Conservation (phyloP, 1,139 yeast species). For the Taphrina communis region DNA sequence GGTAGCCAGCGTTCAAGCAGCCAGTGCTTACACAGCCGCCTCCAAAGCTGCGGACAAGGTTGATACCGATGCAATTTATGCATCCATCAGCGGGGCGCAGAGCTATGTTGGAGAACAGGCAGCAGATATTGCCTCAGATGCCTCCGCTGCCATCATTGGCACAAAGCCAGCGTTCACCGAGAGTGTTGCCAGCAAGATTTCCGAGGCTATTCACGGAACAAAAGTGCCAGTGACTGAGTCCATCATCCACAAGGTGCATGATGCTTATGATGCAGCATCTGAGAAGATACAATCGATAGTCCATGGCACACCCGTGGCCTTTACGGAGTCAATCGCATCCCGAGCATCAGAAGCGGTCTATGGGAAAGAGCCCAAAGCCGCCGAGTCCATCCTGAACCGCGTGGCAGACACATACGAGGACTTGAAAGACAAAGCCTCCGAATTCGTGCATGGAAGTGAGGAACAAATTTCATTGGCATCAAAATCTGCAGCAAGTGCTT, state of each 20-base stretch:
- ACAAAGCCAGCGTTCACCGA: slow-evolving; percentile 31
- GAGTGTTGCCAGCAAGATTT: slow-evolving; percentile 24
- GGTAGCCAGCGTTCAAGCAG: slow-evolving; percentile 35
- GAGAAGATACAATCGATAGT: slow-evolving; percentile 20
- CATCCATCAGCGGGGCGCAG: not conserved
- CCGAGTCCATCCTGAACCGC: slow-evolving; percentile 16
- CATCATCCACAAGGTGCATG: slow-evolving; percentile 11
- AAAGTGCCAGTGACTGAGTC: slow-evolving; percentile 14
- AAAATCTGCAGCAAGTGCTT: slow-evolving; percentile 34
- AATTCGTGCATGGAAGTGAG: slow-evolving; percentile 21
- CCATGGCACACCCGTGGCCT: slow-evolving; percentile 34
- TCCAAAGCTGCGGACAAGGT: slow-evolving; percentile 16
- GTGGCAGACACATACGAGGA: slow-evolving; percentile 14
- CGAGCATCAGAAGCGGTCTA: slow-evolving; percentile 32
- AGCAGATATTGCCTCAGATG: slow-evolving; percentile 22
- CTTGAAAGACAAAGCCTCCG: slow-evolving; percentile 19
- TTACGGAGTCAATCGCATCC: slow-evolving; percentile 29
- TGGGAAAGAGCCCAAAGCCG: slow-evolving; percentile 27
- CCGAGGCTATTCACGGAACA: slow-evolving; percentile 34
- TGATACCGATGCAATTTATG: slow-evolving; percentile 24
- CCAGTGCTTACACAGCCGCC: slow-evolving; percentile 29
- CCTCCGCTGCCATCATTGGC: slow-evolving; percentile 31
- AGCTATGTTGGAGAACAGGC: slow-evolving; percentile 23
- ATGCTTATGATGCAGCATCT: slow-evolving; percentile 17
- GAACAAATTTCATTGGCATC: slow-evolving; percentile 26